Evolutionary conservation across 305 asterid genomes (phyloP).

Genomic region (Fraxinus platypoda): DNA sequence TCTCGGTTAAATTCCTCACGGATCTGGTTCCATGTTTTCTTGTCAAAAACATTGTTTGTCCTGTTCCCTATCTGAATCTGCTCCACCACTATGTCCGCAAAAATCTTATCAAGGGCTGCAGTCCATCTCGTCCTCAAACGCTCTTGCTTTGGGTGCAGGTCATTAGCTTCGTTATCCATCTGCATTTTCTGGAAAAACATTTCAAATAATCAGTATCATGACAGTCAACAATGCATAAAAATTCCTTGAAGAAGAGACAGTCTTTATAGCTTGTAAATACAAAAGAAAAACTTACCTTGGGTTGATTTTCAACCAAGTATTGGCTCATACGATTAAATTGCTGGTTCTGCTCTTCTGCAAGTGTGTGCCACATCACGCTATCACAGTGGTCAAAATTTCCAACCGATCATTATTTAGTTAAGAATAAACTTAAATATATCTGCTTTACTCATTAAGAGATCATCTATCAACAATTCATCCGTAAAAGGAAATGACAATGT

Average conservation of each 20-base stretch:
- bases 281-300: conserved; percentile 24
- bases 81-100: conserved; percentile 79
- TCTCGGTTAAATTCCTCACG: conserved; percentile 70
- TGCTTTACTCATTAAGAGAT: not conserved
- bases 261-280: not conserved
- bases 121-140: conserved; percentile 91
- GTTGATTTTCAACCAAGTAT: conserved; percentile 40
- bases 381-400: not conserved
- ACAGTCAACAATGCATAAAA: not conserved
- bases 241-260: not conserved
- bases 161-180: conserved; percentile 71
- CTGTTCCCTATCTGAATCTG: conserved; percentile 77
- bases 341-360: conserved; percentile 53
- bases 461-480: conserved; percentile 11
- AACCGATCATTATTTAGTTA: conserved; percentile 21
- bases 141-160: conserved; percentile 75
- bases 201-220: not conserved
- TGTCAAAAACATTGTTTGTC: conserved; percentile 76
- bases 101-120: conserved; percentile 66
- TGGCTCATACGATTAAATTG: conserved; percentile 47
- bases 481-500: not conserved
- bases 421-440: conserved; percentile 11
- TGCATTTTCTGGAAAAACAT: conserved; percentile 24
- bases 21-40: conserved; percentile 86
- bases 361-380: conserved; percentile 52